These are phyloP conservation scores for Pistacia integerrima DNA, from an alignment of 345 rosid species.

Conservation along the genomic window DNA sequence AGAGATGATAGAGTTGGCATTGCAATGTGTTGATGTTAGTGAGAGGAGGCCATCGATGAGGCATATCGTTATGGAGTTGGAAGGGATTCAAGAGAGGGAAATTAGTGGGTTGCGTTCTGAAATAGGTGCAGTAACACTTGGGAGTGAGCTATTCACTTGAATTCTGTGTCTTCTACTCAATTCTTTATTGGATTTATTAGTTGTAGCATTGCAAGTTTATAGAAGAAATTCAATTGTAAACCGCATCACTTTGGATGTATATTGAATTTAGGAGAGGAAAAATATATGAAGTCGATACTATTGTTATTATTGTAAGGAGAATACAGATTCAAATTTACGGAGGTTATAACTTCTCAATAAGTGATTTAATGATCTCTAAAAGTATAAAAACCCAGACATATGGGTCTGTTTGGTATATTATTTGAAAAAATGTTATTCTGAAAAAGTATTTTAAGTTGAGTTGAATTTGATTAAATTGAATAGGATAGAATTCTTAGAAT, in stretches of 20 bases:
- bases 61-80: slow-evolving; percentile 30
- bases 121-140: slow-evolving; percentile 34
- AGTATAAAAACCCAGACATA: too few species aligned
- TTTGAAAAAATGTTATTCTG: too few species aligned
- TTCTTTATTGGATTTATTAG: slow-evolving; percentile 28
- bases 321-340: too few species aligned
- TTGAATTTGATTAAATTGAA: too few species aligned
- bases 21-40: slow-evolving; percentile 31
- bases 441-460: too few species aligned
- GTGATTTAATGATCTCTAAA: too few species aligned
- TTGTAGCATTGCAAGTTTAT: background rate
- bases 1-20: slow-evolving; percentile 34
- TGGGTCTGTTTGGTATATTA: too few species aligned
- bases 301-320: too few species aligned
- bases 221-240: background rate
- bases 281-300: too few species aligned
- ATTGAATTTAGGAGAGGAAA: too few species aligned
- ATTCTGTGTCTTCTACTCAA: background rate
- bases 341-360: too few species aligned
- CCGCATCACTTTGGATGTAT: background rate
- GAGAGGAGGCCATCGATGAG: slow-evolving; percentile 36
- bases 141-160: slow-evolving; percentile 45
- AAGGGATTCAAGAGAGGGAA: slow-evolving; percentile 34
- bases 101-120: slow-evolving; percentile 27
- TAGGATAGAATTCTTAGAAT: too few species aligned